These are phyloP conservation scores for Rhazya stricta DNA, from an alignment of 257 asterid species.

Conservation along the genomic window DNA sequence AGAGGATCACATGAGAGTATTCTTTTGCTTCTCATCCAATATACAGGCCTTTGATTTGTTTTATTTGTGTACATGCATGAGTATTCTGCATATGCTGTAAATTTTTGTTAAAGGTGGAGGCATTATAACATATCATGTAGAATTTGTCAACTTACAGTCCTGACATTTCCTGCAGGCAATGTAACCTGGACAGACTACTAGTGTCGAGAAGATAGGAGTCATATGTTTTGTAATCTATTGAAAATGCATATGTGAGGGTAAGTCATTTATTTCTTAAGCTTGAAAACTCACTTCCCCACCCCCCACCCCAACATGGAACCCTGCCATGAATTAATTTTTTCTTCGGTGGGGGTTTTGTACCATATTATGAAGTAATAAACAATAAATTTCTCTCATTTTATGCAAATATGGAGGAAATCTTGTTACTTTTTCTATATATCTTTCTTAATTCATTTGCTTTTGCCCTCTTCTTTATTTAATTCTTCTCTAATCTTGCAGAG, in stretches of 20 bases:
- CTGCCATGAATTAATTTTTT: no score
- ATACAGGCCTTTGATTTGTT: background rate
- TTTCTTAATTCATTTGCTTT: no score
- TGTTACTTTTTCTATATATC: no score
- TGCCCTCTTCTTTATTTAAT: no score
- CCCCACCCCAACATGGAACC: no score
- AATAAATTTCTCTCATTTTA: no score
- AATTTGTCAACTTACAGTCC: no score
- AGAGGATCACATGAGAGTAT: constrained; percentile 82
- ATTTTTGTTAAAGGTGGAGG: background rate
- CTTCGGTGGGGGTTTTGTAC: no score
- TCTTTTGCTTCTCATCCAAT: background rate
- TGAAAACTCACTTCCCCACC: background rate
- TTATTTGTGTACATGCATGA: background rate
- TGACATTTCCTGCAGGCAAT: constrained; percentile 66
- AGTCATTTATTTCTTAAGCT: constrained; percentile 18
- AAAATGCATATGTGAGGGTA: constrained; percentile 80
- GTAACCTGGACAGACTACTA: constrained; percentile 52
- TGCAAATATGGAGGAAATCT: no score
- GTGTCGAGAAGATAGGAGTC: constrained; percentile 78
- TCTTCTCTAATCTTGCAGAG: no score
- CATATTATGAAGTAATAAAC: no score
- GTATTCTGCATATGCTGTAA: background rate
- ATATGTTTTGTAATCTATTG: constrained; percentile 72
- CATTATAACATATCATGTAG: background rate